These are phyloP conservation scores for Darksidea phi DNA, from an alignment of 495 filamentous ascomycete species.

Conservation along the genomic window DNA sequence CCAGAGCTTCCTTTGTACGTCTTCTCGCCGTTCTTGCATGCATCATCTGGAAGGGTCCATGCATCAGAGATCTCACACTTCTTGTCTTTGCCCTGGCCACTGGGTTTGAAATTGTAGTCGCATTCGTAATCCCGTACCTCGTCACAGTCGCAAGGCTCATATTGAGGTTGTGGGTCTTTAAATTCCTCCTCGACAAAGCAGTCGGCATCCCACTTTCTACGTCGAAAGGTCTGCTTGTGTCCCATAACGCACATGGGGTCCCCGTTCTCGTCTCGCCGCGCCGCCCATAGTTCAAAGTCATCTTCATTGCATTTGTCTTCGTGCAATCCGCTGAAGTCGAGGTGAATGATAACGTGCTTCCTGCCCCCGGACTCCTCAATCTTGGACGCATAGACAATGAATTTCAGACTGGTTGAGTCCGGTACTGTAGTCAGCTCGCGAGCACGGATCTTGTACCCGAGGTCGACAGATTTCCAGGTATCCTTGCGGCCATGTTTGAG, in stretches of 20 bases:
- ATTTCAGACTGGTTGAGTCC: slow-evolving; percentile 88
- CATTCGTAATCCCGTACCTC: slow-evolving; percentile 81
- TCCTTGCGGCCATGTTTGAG: slow-evolving; percentile 74
- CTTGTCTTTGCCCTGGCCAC: slow-evolving; percentile 56
- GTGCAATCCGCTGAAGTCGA: slow-evolving; percentile 82
- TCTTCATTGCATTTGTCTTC: slow-evolving; percentile 73
- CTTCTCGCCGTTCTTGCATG: slow-evolving; percentile 64
- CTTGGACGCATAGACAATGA: slow-evolving; percentile 63
- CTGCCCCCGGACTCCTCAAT: slow-evolving; percentile 46
- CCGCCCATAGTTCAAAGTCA: slow-evolving; percentile 87
- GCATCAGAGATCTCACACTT: slow-evolving; percentile 62
- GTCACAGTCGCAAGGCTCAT: slow-evolving; percentile 73
- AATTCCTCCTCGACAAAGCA: slow-evolving; percentile 89
- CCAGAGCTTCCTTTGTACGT: slow-evolving; percentile 83
- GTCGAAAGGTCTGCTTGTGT: slow-evolving; percentile 76
- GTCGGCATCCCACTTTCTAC: slow-evolving; percentile 78
- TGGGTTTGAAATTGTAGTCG: slow-evolving; percentile 76
- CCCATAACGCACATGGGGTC: slow-evolving; percentile 91
- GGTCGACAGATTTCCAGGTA: slow-evolving; percentile 63
- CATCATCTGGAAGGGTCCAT: slow-evolving; percentile 53
- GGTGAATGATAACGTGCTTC: slow-evolving; percentile 60
- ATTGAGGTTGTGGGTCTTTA: slow-evolving; percentile 64
- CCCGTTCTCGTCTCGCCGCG: slow-evolving; percentile 73
- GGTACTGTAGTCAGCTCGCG: slow-evolving; percentile 76
- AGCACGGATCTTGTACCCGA: slow-evolving; percentile 61